Conservation (phyloP, 2,329 filamentous ascomycete species). For the Xylaria sp. region DNA sequence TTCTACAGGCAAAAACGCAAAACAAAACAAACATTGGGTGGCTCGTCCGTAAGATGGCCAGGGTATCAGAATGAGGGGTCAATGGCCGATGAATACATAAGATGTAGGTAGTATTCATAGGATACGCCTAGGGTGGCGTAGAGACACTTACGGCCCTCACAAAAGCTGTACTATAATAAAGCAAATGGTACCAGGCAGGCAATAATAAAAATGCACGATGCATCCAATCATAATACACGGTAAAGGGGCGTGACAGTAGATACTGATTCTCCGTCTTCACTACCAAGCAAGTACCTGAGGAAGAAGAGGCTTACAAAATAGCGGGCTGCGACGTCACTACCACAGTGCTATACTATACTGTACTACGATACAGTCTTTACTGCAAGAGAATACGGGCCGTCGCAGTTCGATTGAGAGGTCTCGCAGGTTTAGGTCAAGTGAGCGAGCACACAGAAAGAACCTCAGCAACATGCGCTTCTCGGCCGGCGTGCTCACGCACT, state of each 20-base stretch:
- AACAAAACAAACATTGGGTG: no score
- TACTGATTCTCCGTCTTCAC: background rate
- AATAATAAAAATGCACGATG: background rate
- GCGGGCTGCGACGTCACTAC: conserved; percentile 1
- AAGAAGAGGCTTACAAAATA: conserved; percentile 7
- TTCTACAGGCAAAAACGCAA: no score
- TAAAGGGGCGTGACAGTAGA: conserved; percentile 17
- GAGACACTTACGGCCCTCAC: background rate
- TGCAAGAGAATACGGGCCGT: conserved; percentile 2
- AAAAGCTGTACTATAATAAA: background rate
- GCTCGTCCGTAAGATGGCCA: background rate
- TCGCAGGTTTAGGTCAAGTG: background rate
- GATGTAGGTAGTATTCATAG: no score
- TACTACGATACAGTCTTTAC: background rate
- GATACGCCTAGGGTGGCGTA: background rate
- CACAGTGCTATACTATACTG: conserved; percentile 5
- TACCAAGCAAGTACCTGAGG: no score
- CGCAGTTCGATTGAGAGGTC: background rate
- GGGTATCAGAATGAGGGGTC: no score
- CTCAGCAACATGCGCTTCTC: conserved; percentile 21
- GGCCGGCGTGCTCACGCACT: background rate
- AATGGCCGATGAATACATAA: background rate
- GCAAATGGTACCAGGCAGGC: background rate
- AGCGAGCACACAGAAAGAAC: background rate
- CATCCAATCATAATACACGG: conserved; percentile 19